Evolutionary conservation across 2,329 filamentous ascomycete genomes (phyloP), one percentile per base, ranked within the genome.

Genomic region (Colletotrichum caudatum): DNA sequence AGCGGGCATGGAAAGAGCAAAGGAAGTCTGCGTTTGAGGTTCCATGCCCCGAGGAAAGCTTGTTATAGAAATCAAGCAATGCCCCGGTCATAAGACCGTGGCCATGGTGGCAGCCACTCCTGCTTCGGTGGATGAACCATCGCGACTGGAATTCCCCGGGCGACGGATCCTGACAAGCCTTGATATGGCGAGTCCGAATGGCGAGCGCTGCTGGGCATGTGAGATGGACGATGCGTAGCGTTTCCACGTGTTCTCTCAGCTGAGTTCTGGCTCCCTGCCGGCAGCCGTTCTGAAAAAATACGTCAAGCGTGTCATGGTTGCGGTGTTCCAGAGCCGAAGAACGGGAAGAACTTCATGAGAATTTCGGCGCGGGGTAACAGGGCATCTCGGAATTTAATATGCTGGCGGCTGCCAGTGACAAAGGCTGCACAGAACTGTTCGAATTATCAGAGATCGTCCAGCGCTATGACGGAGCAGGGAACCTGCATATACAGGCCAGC

Each of bases 11-110:
- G 16, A 26, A 23, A n/a, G 20, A 33, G 53, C 54, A 50, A 71
- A 71, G 56, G 58, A 29, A 57, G 11, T 5, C 37, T 33, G 7
- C 54, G 69, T 72, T 72, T 72, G 59, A 69, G 59, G 35, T n/a
- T 50, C 33, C 4, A 35, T 61, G 41, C 39, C 35, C 46, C 23
- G 53, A 37, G 29, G 7, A 26, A 29, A 58, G 7, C 67, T 66
- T 20, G 37, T 39, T 16, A n/a, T n/a, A 11, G 20, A 46, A n/a
- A 46, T 6, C 23, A 33, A 53, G 46, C 56, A 37, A 48, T 12
- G 20, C 16, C 8, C 2, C 11, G 4, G 2, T 58, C 4, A 11
- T 46, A 14, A 2, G 56, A 11, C 35, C n/a, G 39, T 54, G 46
- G 41, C 26, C 54, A 54, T 44, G 46, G 46, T 44, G 46, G 18